Evolutionary conservation across 2,329 filamentous ascomycete species (phyloP), one percentile per base, ranked within the genome.

Genomic region (Diaporthe sp.): DNA sequence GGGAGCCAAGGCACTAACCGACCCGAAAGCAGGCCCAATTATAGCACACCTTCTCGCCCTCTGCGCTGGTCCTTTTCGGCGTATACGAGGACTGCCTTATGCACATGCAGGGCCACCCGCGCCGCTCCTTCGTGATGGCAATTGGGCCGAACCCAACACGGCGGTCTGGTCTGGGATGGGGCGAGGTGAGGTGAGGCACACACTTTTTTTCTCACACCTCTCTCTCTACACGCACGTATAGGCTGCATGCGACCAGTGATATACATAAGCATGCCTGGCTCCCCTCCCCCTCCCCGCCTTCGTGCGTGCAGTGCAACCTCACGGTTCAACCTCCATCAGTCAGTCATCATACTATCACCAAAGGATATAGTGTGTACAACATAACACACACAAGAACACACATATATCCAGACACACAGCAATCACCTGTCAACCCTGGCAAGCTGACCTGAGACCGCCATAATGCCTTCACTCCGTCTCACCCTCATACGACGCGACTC

Each of bases 51-150:
- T n/a, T n/a, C n/a, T n/a, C n/a, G n/a, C n/a, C n/a, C 55, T 70
- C 2, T 19, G 22, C 22, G 40, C 55, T 74, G 10, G 33, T 28
- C 22, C 57, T 54, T 7, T 71, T 38, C 19, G 47, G 66, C 66
- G 17, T 58, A 55, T 71, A 74, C 72, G 72, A 74, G 72, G 42
- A 60, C 67, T 54, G 57, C 54, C 30, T 58, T 55, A 47, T 70
- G 72, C 72, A 70, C 35, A 45, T 60, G 64, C 71, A 70, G 42
- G 61, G 38, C 71, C 50, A 42, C 61, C 64, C 22, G 30, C 64
- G 45, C 64, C 64, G 64, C 47, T 50, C 33, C 52, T 70, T 54
- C 54, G 52, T 50, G 33, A 52, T 33, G 38, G 35, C n/a, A 35
- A 30, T 42, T 42, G 35, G 58, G 35, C 58, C 58, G 58, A 30